Conservation (phyloP, 495 filamentous ascomycete species). For the Stereocaulon alpinum region DNA sequence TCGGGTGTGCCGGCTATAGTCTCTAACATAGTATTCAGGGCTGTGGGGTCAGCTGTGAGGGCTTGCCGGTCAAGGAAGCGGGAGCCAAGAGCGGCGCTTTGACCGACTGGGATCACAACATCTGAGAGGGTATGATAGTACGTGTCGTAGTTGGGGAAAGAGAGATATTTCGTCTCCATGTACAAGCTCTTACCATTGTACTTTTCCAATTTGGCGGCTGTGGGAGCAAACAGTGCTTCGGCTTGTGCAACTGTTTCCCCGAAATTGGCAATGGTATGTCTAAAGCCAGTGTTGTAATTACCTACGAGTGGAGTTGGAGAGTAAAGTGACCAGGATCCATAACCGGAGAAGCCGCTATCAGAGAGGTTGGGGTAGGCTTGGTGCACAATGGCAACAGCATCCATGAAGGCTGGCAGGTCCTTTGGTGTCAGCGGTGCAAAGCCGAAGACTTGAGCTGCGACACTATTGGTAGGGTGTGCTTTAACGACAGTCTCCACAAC, state of each 20-base stretch:
- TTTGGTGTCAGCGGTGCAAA: constrained; percentile 21
- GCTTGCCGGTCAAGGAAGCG: constrained; percentile 32
- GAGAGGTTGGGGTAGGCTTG: constrained; percentile 20
- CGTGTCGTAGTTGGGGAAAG: constrained; percentile 28
- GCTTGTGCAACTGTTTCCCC: constrained; percentile 22
- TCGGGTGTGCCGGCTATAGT: constrained; percentile 24
- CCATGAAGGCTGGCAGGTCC: constrained; percentile 19
- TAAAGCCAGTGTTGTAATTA: constrained; percentile 28
- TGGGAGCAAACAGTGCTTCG: constrained; percentile 21
- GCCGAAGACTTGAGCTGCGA: constrained; percentile 33
- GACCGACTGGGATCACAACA: constrained; percentile 21
- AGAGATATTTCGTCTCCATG: constrained; percentile 24
- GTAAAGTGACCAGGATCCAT: constrained; percentile 30
- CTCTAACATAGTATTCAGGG: constrained; percentile 24
- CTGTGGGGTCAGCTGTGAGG: constrained; percentile 20
- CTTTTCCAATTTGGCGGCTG: constrained; percentile 18
- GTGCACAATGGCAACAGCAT: constrained; percentile 23
- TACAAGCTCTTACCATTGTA: constrained; percentile 26
- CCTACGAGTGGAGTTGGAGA: constrained; percentile 20
- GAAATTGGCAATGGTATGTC: constrained; percentile 28
- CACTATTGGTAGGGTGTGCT: constrained; percentile 29
- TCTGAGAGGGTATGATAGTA: constrained; percentile 31
- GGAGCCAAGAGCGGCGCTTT: constrained; percentile 25
- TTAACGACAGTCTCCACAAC: constrained; percentile 35
- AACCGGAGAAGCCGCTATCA: constrained; percentile 25